Percentiles rank a stretch among this genome's conserved stretches.
phyloP scores from a whole-genome alignment of 192 early-diverging fungal species.

The Piromyces finnis region DNA sequence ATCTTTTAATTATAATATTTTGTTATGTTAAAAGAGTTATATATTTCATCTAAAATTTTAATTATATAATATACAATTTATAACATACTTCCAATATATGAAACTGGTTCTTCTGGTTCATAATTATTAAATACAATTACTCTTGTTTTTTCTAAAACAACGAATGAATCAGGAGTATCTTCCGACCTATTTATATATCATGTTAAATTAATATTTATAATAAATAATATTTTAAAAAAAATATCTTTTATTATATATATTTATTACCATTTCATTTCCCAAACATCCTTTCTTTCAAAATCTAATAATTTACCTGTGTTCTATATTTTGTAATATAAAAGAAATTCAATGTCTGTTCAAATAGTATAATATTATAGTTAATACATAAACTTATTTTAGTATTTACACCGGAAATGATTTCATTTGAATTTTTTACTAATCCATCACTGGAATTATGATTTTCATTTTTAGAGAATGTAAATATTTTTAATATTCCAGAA shows the following conservation, averaged over 20 bases:
- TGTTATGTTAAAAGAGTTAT: no score
- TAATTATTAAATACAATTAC: constrained; percentile 33
- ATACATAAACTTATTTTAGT: no score
- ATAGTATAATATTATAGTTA: no score
- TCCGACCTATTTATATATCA: constrained; percentile 14
- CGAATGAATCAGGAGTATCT: constrained; percentile 33
- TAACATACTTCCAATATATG: constrained; percentile 25
- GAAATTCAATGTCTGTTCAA: no score
- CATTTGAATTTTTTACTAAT: neutral
- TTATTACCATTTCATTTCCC: constrained; percentile 28
- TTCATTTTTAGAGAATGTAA: constrained; percentile 1
- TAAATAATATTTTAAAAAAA: no score
- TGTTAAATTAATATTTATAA: neutral
- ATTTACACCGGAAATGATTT: neutral
- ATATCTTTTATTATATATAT: no score
- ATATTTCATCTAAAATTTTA: no score
- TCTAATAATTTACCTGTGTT: constrained; percentile 11
- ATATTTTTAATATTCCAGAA: constrained; percentile 24
- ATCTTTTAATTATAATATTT: no score
- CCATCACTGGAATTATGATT: neutral
- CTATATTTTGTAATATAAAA: neutral
- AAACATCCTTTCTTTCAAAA: constrained; percentile 39
- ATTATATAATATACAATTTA: neutral
- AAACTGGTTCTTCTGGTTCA: constrained; percentile 33
- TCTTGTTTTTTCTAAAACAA: constrained; percentile 35